Evolutionary conservation across 805 yeast species (phyloP).

Genomic region (Lachancea quebecensis): DNA sequence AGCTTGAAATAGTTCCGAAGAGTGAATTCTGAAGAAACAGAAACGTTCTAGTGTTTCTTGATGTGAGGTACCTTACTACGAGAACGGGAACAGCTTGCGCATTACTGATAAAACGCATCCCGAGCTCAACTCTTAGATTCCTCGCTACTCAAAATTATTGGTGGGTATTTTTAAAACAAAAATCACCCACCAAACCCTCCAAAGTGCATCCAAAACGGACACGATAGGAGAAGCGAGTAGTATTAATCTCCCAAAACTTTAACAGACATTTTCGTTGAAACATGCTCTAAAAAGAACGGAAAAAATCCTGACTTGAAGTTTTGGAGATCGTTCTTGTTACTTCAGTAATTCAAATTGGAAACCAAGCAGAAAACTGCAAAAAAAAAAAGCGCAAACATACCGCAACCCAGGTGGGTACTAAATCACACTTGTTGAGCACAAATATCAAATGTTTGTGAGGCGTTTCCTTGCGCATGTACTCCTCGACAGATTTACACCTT

Average conservation of each 20-base stretch:
- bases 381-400: slow-evolving; percentile 54
- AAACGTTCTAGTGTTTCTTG: slow-evolving; percentile 1
- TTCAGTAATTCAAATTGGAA: too few relatives aligned
- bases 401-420: slow-evolving; percentile 98
- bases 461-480: slow-evolving; percentile 86
- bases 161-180: slow-evolving; percentile 40
- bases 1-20: background rate
- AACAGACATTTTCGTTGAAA: slow-evolving; percentile 74
- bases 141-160: slow-evolving; percentile 40
- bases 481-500: slow-evolving; percentile 87
- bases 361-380: background rate
- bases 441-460: slow-evolving; percentile 94
- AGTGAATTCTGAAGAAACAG: background rate
- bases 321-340: slow-evolving; percentile 43
- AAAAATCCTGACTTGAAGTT: slow-evolving; percentile 76
- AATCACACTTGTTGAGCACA: slow-evolving; percentile 94
- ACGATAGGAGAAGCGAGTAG: slow-evolving; percentile 41
- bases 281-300: slow-evolving; percentile 13
- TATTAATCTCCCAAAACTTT: slow-evolving; percentile 91
- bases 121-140: slow-evolving; percentile 74
- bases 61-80: slow-evolving; percentile 91
- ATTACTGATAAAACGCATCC: slow-evolving; percentile 5
- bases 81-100: slow-evolving; percentile 32
- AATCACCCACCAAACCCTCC: slow-evolving; percentile 37
- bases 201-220: slow-evolving; percentile 31